A percentile compares a stretch with the other conserved stretches of the same genome.
phyloP scores from a whole-genome alignment of 257 asterid genomes.

The Ophiorrhiza pumila region DNA sequence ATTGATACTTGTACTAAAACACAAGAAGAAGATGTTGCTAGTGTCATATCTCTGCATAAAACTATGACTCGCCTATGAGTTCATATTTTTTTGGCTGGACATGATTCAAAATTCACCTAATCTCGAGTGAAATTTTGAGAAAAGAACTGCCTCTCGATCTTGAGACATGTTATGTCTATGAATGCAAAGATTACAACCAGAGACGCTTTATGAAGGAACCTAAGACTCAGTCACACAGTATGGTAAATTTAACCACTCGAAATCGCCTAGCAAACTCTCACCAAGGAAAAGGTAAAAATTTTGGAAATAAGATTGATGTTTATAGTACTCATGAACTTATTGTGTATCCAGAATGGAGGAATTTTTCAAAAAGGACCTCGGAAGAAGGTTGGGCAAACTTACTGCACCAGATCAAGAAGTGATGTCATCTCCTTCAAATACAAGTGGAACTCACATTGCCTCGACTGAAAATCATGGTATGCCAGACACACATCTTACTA shows the following conservation, averaged over 20 bases:
- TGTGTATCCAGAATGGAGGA: slow-evolving; percentile 18
- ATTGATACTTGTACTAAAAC: neutral
- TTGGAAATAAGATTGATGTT: no score
- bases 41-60: neutral
- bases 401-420: neutral
- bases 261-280: no score
- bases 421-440: neutral
- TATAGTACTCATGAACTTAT: no score
- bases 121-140: neutral
- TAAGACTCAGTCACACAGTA: no score
- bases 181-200: neutral
- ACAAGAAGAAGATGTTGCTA: neutral
- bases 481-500: neutral
- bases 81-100: neutral
- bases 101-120: neutral
- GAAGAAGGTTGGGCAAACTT: slow-evolving; percentile 10
- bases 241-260: no score
- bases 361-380: slow-evolving; percentile 17
- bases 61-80: neutral
- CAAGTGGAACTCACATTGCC: no score
- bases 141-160: neutral
- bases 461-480: no score
- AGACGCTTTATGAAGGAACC: neutral
- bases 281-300: no score
- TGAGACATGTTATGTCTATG: no score